A percentile compares a stretch with the other conserved stretches of the same genome.
Conservation (phyloP, 2,329 filamentous ascomycete genomes). For the Tolypocladium tropicale region DNA sequence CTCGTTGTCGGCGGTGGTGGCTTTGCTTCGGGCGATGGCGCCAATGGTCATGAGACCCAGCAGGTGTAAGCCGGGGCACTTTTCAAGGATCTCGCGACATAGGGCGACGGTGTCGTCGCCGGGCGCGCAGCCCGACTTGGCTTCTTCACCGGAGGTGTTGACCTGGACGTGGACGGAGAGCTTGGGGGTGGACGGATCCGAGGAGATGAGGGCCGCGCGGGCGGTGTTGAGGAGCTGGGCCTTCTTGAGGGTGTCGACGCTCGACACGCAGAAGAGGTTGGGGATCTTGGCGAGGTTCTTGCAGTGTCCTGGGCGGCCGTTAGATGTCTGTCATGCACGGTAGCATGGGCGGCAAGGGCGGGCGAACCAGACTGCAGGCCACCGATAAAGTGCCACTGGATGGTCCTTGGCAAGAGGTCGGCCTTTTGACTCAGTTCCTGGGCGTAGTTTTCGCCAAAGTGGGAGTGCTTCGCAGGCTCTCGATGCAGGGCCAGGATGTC, state of each 20-base stretch:
- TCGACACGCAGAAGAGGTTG: slow-evolving; percentile 86
- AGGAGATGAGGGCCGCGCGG: slow-evolving; percentile 46
- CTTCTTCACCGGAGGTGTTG: slow-evolving; percentile 83
- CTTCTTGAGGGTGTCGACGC: slow-evolving; percentile 82
- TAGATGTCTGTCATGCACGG: neutral
- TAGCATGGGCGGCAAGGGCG: neutral
- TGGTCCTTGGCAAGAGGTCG: slow-evolving; percentile 59
- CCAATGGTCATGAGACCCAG: slow-evolving; percentile 95
- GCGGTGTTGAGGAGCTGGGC: slow-evolving; percentile 71
- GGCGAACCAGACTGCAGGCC: slow-evolving; percentile 65
- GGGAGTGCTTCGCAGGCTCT: slow-evolving; percentile 46
- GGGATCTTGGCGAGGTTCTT: slow-evolving; percentile 75
- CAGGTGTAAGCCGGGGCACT: slow-evolving; percentile 64
- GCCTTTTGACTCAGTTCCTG: slow-evolving; percentile 86
- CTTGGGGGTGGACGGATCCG: slow-evolving; percentile 26
- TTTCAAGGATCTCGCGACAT: slow-evolving; percentile 57
- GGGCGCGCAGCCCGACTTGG: slow-evolving; percentile 74
- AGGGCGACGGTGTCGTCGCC: slow-evolving; percentile 49
- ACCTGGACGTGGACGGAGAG: slow-evolving; percentile 83
- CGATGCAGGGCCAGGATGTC: slow-evolving; percentile 80
- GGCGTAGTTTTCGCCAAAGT: slow-evolving; percentile 96
- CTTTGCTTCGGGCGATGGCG: slow-evolving; percentile 76
- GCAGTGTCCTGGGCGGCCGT: slow-evolving; percentile 60
- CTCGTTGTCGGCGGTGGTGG: slow-evolving; percentile 62
- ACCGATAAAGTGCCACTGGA: slow-evolving; percentile 96